Evolutionary conservation across 1,284 basidiomycete species (phyloP).

Genomic region (Ceraceosorus bombacis): DNA sequence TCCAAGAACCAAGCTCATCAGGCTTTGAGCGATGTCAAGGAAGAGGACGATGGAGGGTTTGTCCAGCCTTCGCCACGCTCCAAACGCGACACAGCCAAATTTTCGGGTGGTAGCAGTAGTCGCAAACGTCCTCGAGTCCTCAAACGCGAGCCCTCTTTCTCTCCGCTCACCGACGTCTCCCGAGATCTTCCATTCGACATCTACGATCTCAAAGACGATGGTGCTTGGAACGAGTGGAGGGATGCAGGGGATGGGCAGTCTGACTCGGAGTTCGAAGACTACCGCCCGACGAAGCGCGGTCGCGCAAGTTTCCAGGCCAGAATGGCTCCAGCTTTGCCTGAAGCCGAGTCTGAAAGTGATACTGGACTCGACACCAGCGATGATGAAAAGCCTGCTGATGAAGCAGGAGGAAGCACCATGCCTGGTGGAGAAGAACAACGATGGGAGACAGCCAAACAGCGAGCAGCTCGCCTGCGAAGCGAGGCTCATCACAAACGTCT

Average conservation of each 20-base stretch:
- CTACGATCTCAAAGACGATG: too few relatives aligned
- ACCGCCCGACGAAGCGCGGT: background rate
- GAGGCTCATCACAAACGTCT: background rate
- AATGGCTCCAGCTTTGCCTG: too few relatives aligned
- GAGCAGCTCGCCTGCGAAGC: background rate
- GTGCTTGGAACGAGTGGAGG: too few relatives aligned
- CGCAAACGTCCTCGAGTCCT: too few relatives aligned
- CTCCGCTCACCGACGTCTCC: too few relatives aligned
- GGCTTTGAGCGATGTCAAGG: background rate
- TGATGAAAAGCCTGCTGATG: background rate
- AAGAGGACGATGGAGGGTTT: background rate
- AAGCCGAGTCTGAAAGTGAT: too few relatives aligned
- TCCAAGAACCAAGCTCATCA: background rate
- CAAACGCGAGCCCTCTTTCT: too few relatives aligned
- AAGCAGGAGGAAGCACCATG: background rate
- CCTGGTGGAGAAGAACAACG: background rate
- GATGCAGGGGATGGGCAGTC: too few relatives aligned
- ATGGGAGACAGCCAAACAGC: background rate
- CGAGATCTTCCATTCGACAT: too few relatives aligned
- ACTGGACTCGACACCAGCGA: background rate
- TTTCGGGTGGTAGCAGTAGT: background rate
- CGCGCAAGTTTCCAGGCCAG: too few relatives aligned
- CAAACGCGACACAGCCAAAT: background rate
- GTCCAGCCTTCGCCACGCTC: background rate
- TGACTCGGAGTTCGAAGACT: background rate